Base-by-base conservation (phyloP, 106 monocot species). In the Acanthochlamys bracteata region DNA sequence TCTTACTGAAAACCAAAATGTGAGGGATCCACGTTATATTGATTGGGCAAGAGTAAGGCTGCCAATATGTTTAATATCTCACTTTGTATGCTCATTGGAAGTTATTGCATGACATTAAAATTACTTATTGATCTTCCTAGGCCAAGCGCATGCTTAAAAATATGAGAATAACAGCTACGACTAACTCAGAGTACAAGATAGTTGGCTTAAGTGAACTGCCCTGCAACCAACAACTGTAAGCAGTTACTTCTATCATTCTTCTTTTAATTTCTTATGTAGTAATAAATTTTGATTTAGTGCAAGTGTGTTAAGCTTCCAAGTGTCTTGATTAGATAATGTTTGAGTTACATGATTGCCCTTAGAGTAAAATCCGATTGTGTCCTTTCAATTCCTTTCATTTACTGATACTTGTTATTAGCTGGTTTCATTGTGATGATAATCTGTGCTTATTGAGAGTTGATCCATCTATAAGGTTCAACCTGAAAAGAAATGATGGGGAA, bases 61-160 rank as follows among this genome's bases (percentile, higher is more conserved):
- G 17, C 49, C 17, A 1, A 4, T 49, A 9, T 10, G 17, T 12
- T 12, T 12, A 49, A 12, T 49, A 17, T 33, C 33, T 33, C 33
- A 33, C 33, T 33, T 3, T 33, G 6, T 6, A 33, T 33, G 33
- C 33, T 6, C 1, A 3, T 6, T 33, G 33, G 4, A 33, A 3
- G 33, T 33, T 33, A 33, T 33, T 33, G 1, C 33, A 33, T 6
- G 33, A 33, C 33, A 33, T 4, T 49, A 49, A 49, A 49, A 14
- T 10, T 14, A 4, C 9, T 49, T 49, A 14, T 4, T 4, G 10
- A 14, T 10, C 10, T 49, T 27, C 25, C 26, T 64, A 98, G 96
- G 96, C 91, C 0, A 98, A 91, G 62, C 79, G 96, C 4, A 75
- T 26, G 25, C 81, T 98, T 0, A 98, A 91, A 60, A 90, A 87